These are phyloP conservation scores for Alternaria sp. DNA, from an alignment of 2,329 filamentous ascomycete genomes.

Conservation along the genomic window DNA sequence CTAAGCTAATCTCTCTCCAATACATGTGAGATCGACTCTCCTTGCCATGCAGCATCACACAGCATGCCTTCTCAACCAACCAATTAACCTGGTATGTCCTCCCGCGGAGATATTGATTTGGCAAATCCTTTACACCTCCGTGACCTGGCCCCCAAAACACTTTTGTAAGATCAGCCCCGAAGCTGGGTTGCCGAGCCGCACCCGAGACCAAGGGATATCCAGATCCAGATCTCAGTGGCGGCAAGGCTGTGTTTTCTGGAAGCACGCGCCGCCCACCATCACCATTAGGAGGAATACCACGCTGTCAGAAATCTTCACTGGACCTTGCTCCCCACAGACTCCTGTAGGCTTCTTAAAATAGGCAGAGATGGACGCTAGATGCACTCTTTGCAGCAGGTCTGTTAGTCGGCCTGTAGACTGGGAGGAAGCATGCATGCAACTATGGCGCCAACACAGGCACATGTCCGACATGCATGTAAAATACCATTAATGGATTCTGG, in stretches of 20 bases:
- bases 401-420: neutral
- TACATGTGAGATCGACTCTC: neutral
- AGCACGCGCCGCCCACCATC: neutral
- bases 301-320: neutral
- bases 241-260: constrained; percentile 1
- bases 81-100: neutral
- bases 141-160: neutral
- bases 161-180: neutral
- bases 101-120: neutral
- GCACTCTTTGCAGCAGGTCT: neutral
- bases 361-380: neutral
- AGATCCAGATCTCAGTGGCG: neutral
- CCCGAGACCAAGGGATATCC: constrained; percentile 9
- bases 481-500: neutral
- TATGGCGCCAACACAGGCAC: constrained; percentile 2
- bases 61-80: neutral
- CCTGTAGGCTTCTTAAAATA: constrained; percentile 4
- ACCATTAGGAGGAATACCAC: neutral
- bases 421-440: neutral
- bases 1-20: constrained; percentile 68
- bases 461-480: neutral
- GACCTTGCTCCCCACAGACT: neutral
- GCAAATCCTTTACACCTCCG: neutral
- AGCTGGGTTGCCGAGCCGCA: constrained; percentile 8
- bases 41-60: neutral